Percentiles rank a stretch among this genome's conserved stretches.
Conservation (phyloP, 176 grass and related monocot genomes). For the Poa pratensis region DNA sequence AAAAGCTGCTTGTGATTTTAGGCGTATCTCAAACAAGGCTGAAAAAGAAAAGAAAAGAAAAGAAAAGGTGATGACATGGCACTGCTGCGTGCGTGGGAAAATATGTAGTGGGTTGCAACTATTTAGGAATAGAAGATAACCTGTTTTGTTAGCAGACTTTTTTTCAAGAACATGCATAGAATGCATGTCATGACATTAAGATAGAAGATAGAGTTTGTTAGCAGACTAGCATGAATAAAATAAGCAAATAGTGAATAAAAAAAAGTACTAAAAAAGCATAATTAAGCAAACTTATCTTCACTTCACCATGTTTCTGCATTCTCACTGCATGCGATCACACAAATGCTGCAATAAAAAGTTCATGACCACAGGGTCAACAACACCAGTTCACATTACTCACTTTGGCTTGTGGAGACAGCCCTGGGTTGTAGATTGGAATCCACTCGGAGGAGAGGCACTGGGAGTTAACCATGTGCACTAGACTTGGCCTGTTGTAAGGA, state of each 20-base stretch:
- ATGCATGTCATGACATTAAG: too few species aligned
- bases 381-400: neutral
- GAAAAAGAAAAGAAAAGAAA: too few species aligned
- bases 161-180: too few species aligned
- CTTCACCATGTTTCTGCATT: neutral
- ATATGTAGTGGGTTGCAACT: too few species aligned
- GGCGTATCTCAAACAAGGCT: too few species aligned
- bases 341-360: neutral
- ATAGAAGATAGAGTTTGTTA: neutral
- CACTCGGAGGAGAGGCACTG: neutral
- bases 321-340: neutral
- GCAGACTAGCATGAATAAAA: neutral
- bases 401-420: slow-evolving; percentile 4
- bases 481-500: slow-evolving; percentile 13
- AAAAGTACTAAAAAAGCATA: neutral
- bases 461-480: neutral
- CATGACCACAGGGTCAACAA: neutral
- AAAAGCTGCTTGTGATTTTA: too few species aligned
- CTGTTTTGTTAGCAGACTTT: neutral
- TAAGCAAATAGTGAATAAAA: neutral
- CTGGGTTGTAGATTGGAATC: neutral
- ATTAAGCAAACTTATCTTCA: neutral
- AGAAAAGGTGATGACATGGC: too few species aligned
- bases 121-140: neutral
- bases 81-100: too few species aligned